Base-by-base conservation (phyloP, 1,139 yeast genomes). In the Wickerhamomyces sp. region DNA sequence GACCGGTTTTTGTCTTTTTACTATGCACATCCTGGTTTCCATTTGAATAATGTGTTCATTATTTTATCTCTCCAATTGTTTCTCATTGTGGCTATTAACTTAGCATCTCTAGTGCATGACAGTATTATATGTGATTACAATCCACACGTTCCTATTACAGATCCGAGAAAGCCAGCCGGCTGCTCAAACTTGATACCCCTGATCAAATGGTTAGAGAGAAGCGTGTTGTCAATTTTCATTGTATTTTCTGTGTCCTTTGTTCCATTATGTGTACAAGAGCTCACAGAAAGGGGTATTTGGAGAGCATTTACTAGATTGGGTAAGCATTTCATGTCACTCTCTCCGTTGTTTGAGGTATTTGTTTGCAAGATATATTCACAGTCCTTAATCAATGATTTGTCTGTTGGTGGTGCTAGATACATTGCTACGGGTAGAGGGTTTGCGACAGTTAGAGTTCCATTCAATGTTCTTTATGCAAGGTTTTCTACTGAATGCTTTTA, bases 1-100 rank as follows among this genome's bases (percentile, higher is more conserved):
- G 87, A 81, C 59, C 72, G 86, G 63, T 79, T 81, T 69, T 71
- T 81, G 52, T 78, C 87, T n/a, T 81, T 81, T 67, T 81, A 77
- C 64, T 81, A 79, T 61, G 88, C 86, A 47, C 88, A 81, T 59
- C 82, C 84, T 39, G 88, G 88, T 60, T 81, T 81, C 76, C 87
- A 81, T 59, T 74, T 81, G 57, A 81, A 81, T 59, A 81, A 81
- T 60, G 67, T 79, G 59, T 78, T 80, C 55, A 81, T 81, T 67
- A 83, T 79, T 57, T 63, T 78, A 44, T 81, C 87, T 21, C 72
- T 81, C 53, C 84, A 78, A 60, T 65, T 74, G 52, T 81, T 80
- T 58, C 74, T 80, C 67, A 67, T 79, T 60, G 81, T 81, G 16
- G 65, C 79, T 58, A 78, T 82, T 38, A 81, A 80, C 65, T 66